Percentiles rank a stretch among this genome's conserved stretches.
These are phyloP conservation scores for Alternaria tenuissima DNA, from an alignment of 2,329 filamentous ascomycete species.

Conservation along the genomic window DNA sequence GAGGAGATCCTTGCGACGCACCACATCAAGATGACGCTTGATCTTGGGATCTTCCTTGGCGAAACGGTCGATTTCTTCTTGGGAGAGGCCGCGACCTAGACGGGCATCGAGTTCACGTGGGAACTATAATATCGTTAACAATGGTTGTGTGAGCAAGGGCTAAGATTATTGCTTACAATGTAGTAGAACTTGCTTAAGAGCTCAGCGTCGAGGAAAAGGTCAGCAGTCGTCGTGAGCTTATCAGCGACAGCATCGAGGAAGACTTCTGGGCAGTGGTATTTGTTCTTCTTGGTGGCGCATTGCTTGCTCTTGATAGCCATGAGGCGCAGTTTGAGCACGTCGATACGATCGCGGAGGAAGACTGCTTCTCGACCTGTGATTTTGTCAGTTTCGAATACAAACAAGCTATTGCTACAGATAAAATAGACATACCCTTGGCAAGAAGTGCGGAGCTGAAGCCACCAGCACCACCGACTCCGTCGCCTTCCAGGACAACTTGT, in stretches of 20 bases:
- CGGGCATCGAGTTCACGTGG: constrained; percentile 88
- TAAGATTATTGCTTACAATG: constrained; percentile 58
- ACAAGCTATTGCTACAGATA: not conserved
- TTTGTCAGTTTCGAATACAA: constrained; percentile 13
- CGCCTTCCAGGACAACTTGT: constrained; percentile 83
- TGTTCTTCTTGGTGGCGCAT: constrained; percentile 83
- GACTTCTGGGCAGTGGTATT: constrained; percentile 95
- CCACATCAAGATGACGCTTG: constrained; percentile 86
- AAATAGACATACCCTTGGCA: constrained; percentile 70
- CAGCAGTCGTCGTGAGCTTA: constrained; percentile 92
- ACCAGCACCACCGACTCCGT: constrained; percentile 83
- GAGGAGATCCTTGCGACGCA: constrained; percentile 87
- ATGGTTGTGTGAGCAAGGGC: not conserved
- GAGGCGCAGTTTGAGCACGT: constrained; percentile 89
- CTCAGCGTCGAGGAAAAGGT: constrained; percentile 97
- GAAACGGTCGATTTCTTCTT: constrained; percentile 85
- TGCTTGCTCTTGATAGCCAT: constrained; percentile 89
- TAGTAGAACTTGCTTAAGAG: constrained; percentile 97
- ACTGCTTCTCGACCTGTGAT: constrained; percentile 82
- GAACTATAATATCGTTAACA: constrained; percentile 61
- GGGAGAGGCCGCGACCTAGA: constrained; percentile 80
- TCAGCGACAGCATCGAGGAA: constrained; percentile 98
- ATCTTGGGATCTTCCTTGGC: constrained; percentile 94
- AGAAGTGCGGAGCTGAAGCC: constrained; percentile 90
- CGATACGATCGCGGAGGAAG: constrained; percentile 90